Base-by-base conservation (phyloP, 768 basidiomycete genomes). In the Naganishia randhawae region DNA sequence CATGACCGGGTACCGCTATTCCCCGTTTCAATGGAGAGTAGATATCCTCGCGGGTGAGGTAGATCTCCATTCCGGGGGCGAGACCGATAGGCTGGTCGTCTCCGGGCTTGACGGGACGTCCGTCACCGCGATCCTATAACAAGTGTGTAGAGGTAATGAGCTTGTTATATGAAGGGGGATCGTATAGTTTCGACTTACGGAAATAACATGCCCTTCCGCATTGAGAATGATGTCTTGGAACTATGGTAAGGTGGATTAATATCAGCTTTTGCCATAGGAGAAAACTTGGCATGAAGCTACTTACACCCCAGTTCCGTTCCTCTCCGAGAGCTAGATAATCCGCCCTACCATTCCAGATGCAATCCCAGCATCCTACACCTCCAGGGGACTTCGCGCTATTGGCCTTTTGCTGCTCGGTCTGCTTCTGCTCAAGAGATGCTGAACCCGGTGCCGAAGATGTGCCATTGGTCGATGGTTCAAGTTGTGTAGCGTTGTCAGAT, bases 251-350 rank as follows among this genome's bases (percentile, higher is more conserved):
- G 14, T 9, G 45, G 33, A 17, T 31, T 39, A 10, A 45, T 22
- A 16, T 17, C 22, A 27, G 50, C 17, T 32, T 1, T 13, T 25
- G 33, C 22, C 27, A 27, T 29, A 35, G 45, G 29, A 63, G 14
- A n/a, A n/a, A n/a, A n/a, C n/a, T n/a, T n/a, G 25, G 31, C 7
- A 27, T 39, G 22, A 13, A 27, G 16, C 62, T 3, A 69, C 71
- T 68, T 69, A 73, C 70, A 39, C 71, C 71, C 80, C 80, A 80
- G 69, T 80, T 72, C 42, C 80, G 61, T 71, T 80, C 80, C 14
- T 79, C 64, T 6, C 80, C 80, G 29, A 78, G 77, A 1, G 72
- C 69, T n/a, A 80, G 68, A 57, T 77, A 78, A 51, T 76, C 74
- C 16, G 78, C 80, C 50, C 73, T 52, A 32, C 80, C 80, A 25